Evolutionary conservation across 371 early-diverging fungal genomes (phyloP), one percentile per base, ranked within the genome.

Genomic region (Choanephora cucurbitarum): DNA sequence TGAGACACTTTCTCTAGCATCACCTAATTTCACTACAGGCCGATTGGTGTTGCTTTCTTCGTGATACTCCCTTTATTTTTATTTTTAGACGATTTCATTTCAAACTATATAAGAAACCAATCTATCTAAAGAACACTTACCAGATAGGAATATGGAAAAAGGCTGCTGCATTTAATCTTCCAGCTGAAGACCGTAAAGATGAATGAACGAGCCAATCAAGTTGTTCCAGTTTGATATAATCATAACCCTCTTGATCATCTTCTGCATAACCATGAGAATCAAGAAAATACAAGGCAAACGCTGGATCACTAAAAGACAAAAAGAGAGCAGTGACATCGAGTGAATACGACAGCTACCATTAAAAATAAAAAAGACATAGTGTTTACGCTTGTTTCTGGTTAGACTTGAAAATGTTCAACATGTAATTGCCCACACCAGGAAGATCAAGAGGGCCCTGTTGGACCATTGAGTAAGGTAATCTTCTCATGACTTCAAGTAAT

Each of bases 141-240:
- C 73, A 80, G 18, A 82, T 70, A 1, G 82, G 82, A 42, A 77
- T 77, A 57, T 82, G 80, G 54, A 80, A 82, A 53, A 78, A 82
- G 0, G 71, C 72, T 31, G 75, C 52, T 0, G 82, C 82, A 43
- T 75, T 76, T 10, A 77, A 80, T 13, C 55, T 58, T 13, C 54
- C n/a, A 33, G 49, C 8, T 8, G 46, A 19, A 10, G 59, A 60
- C 2, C 33, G 31, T 11, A 28, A 28, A 17, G 60, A 52, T 13
- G 55, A 52, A 2, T 41, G 42, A 37, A 46, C 40, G 8, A 78
- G 53, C 82, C 82, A 82, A 44, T 82, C 73, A 15, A 82, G 56
- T 41, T 82, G 82, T 31, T 80, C 70, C 14, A 66, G 58, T 43
- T 74, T 74, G 24, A 82, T 74, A 57, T 55, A 67, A 37, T 75